Evolutionary conservation across 805 yeast species (phyloP), one percentile per base, ranked within the genome.

Genomic region (Wickerhamomyces pijperi): DNA sequence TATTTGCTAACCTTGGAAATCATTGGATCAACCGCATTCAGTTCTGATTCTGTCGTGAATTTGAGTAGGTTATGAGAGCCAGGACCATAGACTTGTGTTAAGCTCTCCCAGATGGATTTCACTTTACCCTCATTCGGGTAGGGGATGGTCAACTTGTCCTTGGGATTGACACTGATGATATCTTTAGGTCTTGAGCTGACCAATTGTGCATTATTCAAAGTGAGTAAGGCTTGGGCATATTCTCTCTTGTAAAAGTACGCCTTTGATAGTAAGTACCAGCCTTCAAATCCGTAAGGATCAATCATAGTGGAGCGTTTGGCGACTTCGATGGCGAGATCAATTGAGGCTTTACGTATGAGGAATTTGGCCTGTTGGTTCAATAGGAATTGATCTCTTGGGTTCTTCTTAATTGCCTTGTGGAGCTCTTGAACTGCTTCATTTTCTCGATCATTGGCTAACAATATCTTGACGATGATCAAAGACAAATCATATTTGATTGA

Each of bases 161-260:
- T 68, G 14, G 52, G 49, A 5, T 74, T 64, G 42, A 74, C 59
- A 7, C 60, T 50, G 39, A 63, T 63, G 11, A 63, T 47, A 50
- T 77, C 84, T 45, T 49, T 53, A 4, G 19, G 28, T 33, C 56
- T 43, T 4, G 56, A 56, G 3, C 68, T 66, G 50, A 71, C 76
- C 72, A 84, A 74, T 7, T 95, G 94, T 36, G 85, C 70, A 1
- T 86, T 73, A 53, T 86, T 86, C 45, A 85, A 62, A 0, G 88
- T 69, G 32, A 75, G 53, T 32, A 86, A 60, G 0, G 94, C 94
- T 43, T 63, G 65, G 32, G 65, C 63, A 46, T 65, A 74, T 50
- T 83, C 75, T 36, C 67, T 71, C 35, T 52, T 60, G 29, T 77
- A 57, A 16, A 81, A 67, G 49, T 84, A 78, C 28, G 76, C 70